Conservation (phyloP, 805 yeast species). For the Teunomyces pallodes region DNA sequence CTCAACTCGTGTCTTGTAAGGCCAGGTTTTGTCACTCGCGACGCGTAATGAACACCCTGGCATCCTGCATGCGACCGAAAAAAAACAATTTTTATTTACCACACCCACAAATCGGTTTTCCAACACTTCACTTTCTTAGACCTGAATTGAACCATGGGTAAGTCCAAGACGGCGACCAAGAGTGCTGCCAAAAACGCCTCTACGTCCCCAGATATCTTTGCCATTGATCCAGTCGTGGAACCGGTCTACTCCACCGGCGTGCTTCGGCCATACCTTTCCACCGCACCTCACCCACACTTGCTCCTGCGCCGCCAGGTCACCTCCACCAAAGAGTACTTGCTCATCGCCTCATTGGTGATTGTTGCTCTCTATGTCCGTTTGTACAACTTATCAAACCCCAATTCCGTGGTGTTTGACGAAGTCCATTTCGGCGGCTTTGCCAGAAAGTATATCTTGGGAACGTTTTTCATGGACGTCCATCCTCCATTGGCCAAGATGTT, state of each 20-base stretch:
- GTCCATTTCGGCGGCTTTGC: constrained; percentile 98
- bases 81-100: neutral
- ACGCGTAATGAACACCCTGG: constrained; percentile 5
- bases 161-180: constrained; percentile 9
- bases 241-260: constrained; percentile 45
- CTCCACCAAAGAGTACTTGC: constrained; percentile 21
- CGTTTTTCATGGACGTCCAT: constrained; percentile 69
- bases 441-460: constrained; percentile 65
- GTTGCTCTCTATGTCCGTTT: constrained; percentile 60
- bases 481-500: constrained; percentile 80
- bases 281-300: constrained; percentile 46
- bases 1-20: neutral
- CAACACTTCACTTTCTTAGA: neutral
- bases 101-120: neutral
- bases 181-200: constrained; percentile 9
- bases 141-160: constrained; percentile 8
- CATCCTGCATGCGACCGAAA: constrained; percentile 5
- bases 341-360: constrained; percentile 41
- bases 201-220: constrained; percentile 7
- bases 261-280: constrained; percentile 51
- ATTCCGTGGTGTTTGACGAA: constrained; percentile 88
- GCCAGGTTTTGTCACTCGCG: neutral
- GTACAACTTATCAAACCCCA: constrained; percentile 60
- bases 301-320: constrained; percentile 22
- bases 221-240: constrained; percentile 41